Conservation (phyloP, 257 asterid species). For the Solanum chmielewskii region DNA sequence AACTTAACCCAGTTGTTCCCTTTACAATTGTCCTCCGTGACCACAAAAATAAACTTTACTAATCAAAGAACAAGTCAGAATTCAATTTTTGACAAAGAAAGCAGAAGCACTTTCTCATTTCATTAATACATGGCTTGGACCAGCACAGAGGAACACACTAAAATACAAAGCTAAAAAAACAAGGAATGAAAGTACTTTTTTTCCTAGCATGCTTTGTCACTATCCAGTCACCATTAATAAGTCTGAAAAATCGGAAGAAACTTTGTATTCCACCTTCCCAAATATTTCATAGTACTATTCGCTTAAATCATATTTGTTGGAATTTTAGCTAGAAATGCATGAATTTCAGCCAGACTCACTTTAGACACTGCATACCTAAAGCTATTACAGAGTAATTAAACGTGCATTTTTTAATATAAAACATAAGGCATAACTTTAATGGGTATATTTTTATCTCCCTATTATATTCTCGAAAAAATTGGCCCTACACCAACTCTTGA, state of each 20-base stretch:
- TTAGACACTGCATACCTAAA: not conserved
- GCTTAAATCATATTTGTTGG: not conserved
- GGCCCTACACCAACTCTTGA: not conserved
- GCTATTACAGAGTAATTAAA: not conserved
- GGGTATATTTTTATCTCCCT: not conserved
- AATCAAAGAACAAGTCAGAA: not conserved
- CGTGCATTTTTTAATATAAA: not conserved
- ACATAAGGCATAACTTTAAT: not conserved
- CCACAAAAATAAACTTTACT: not conserved
- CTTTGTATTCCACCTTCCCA: not conserved
- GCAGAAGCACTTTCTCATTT: not conserved
- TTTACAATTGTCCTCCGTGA: not conserved
- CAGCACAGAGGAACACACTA: not conserved
- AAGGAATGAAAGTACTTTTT: not conserved
- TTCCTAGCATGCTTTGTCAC: not conserved
- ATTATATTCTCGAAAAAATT: not conserved
- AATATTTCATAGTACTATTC: not conserved
- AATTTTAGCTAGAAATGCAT: not conserved
- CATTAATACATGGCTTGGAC: not conserved
- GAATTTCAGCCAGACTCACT: not conserved
- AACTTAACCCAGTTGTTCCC: not conserved
- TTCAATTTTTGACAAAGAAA: not conserved
- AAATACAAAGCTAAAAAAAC: not conserved
- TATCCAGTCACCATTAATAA: not conserved
- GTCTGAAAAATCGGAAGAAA: not conserved